phyloP scores from a whole-genome alignment of 129 eudicot genomes.

The Flaveria sonorensis region DNA sequence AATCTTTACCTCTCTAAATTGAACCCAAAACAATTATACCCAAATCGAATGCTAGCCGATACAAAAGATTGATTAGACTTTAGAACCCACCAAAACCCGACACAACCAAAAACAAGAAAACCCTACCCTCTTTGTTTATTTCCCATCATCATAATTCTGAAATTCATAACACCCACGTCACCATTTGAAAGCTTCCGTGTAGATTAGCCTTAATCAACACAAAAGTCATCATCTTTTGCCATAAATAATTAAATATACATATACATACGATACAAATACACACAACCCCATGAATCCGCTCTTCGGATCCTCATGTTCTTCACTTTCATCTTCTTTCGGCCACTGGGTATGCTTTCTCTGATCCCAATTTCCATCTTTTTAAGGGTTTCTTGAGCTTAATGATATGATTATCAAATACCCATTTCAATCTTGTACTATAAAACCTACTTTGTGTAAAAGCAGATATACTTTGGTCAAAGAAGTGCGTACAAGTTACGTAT shows the following conservation, averaged over 20 bases:
- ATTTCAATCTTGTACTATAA: constrained; percentile 17
- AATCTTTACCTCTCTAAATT: too few relatives aligned
- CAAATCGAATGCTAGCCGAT: too few relatives aligned
- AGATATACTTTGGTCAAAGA: constrained; percentile 32
- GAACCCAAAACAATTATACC: too few relatives aligned
- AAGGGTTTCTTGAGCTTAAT: background rate
- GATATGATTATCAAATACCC: constrained; percentile 18
- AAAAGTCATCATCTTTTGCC: constrained; percentile 24
- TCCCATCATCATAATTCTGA: constrained; percentile 18
- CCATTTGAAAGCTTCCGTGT: constrained; percentile 37
- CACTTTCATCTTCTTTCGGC: constrained; percentile 34
- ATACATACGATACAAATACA: constrained; percentile 11
- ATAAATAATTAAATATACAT: background rate
- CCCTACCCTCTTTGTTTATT: constrained; percentile 27
- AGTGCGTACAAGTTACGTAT: constrained; percentile 40
- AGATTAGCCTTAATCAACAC: constrained; percentile 30
- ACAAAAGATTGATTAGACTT: background rate
- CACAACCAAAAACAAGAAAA: constrained; percentile 34
- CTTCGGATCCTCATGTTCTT: constrained; percentile 37
- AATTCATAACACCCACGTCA: constrained; percentile 40
- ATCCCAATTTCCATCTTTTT: constrained; percentile 8
- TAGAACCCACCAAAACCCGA: constrained; percentile 30
- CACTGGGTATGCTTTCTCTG: constrained; percentile 33
- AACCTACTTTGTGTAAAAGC: background rate
- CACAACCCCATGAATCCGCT: constrained; percentile 14